A percentile compares a stretch with the other conserved stretches of the same genome.
phyloP scores from a whole-genome alignment of 73 alveolate species.

The Symbiodinium pilosum region DNA sequence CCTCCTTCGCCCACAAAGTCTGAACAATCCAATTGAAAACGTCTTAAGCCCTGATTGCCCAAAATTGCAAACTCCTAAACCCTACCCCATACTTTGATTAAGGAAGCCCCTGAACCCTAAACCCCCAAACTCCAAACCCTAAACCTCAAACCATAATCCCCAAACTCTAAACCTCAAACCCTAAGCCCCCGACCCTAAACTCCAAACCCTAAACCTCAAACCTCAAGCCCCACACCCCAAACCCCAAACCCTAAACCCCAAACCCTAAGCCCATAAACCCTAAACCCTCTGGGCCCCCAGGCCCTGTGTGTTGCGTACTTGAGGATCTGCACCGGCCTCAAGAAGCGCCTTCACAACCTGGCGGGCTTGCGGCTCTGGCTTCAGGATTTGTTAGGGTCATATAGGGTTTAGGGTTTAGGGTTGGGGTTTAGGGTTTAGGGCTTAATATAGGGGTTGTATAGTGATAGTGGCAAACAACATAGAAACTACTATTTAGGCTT shows the following conservation, averaged over 20 bases:
- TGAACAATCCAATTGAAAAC: too few species aligned
- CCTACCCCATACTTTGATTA: background rate
- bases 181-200: background rate
- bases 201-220: background rate
- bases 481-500: too few species aligned
- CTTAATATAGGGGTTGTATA: too few species aligned
- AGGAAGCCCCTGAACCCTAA: background rate
- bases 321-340: slow-evolving; percentile 49
- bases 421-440: too few species aligned
- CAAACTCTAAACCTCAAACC: too few species aligned
- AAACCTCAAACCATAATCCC: too few species aligned
- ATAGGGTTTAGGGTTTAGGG: too few species aligned
- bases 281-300: background rate
- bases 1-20: too few species aligned
- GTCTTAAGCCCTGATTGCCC: too few species aligned
- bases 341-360: slow-evolving; percentile 68
- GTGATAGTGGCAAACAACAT: too few species aligned
- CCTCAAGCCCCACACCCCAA: background rate
- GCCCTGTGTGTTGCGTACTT: slow-evolving; percentile 47
- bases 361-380: too few species aligned
- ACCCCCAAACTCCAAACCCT: too few species aligned
- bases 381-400: background rate
- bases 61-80: background rate
- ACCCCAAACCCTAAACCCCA: background rate
- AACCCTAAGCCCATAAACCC: background rate